Conservation (phyloP, 2,329 filamentous ascomycete species). For the Lasiodiplodia hormozganensis region DNA sequence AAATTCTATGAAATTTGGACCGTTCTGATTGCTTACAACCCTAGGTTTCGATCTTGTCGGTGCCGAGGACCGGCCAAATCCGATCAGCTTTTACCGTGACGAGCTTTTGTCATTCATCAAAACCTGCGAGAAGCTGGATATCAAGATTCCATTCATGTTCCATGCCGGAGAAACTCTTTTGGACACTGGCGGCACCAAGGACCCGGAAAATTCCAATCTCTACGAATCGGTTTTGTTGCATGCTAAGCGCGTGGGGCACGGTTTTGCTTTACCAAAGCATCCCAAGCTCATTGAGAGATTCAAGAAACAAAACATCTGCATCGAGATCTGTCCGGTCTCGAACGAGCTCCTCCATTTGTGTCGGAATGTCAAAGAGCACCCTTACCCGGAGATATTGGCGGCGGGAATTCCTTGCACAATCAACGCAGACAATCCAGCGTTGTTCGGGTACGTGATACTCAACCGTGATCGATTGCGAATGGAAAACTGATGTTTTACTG, state of each 20-base stretch:
- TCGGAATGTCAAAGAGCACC: slow-evolving; percentile 68
- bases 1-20: no score
- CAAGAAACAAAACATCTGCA: slow-evolving; percentile 64
- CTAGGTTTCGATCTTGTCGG: slow-evolving; percentile 74
- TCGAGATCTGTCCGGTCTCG: slow-evolving; percentile 80
- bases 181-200: slow-evolving; percentile 67
- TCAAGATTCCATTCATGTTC: slow-evolving; percentile 75
- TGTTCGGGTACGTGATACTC: slow-evolving; percentile 64
- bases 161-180: slow-evolving; percentile 77
- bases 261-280: slow-evolving; percentile 72
- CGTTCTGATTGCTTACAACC: neutral
- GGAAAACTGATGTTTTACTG: neutral
- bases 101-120: slow-evolving; percentile 65
- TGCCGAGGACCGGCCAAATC: slow-evolving; percentile 67
- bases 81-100: slow-evolving; percentile 64
- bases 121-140: slow-evolving; percentile 54
- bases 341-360: slow-evolving; percentile 78
- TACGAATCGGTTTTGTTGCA: slow-evolving; percentile 71
- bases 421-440: slow-evolving; percentile 76
- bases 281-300: slow-evolving; percentile 71
- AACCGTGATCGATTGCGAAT: neutral
- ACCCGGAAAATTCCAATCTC: slow-evolving; percentile 66
- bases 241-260: slow-evolving; percentile 75
- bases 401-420: slow-evolving; percentile 76
- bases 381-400: slow-evolving; percentile 72